phyloP scores from a whole-genome alignment of 1,139 yeast genomes.

The Candida buenavistaensis region DNA sequence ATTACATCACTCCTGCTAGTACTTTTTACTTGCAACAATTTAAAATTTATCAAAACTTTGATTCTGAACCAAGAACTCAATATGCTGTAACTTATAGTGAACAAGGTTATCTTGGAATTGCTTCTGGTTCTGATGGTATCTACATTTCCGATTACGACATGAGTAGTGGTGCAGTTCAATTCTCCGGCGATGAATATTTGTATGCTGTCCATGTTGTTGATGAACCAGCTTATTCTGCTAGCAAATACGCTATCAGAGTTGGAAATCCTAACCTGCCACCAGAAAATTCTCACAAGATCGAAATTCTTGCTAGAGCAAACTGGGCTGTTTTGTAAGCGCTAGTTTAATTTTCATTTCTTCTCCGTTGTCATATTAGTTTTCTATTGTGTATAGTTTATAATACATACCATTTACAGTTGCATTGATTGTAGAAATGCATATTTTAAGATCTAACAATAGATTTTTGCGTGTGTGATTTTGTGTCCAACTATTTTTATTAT shows the following conservation, averaged over 20 bases:
- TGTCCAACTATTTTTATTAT: no score
- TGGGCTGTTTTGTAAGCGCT: not conserved
- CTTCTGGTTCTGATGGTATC: slow-evolving; percentile 6
- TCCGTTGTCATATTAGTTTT: no score
- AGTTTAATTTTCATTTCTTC: not conserved
- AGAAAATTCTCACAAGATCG: slow-evolving; percentile 2
- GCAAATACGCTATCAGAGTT: slow-evolving; percentile 5
- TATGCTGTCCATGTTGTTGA: slow-evolving; percentile 6
- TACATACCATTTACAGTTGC: no score
- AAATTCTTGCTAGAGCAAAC: not conserved
- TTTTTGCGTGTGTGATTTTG: no score
- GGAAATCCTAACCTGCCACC: slow-evolving; percentile 1
- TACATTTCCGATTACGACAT: slow-evolving; percentile 2
- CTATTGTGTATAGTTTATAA: no score
- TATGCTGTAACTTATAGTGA: slow-evolving; percentile 1
- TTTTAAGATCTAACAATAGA: no score
- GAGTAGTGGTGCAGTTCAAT: not conserved
- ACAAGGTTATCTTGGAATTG: slow-evolving; percentile 4
- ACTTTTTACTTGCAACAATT: slow-evolving; percentile 2
- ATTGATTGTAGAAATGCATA: no score
- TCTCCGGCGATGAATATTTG: slow-evolving; percentile 4
- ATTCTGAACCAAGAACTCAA: not conserved
- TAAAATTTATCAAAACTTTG: slow-evolving; percentile 2
- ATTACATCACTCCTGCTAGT: slow-evolving; percentile 3
- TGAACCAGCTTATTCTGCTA: slow-evolving; percentile 3